Conservation (phyloP, 2,329 filamentous ascomycete species). For the Neurospora sp. region DNA sequence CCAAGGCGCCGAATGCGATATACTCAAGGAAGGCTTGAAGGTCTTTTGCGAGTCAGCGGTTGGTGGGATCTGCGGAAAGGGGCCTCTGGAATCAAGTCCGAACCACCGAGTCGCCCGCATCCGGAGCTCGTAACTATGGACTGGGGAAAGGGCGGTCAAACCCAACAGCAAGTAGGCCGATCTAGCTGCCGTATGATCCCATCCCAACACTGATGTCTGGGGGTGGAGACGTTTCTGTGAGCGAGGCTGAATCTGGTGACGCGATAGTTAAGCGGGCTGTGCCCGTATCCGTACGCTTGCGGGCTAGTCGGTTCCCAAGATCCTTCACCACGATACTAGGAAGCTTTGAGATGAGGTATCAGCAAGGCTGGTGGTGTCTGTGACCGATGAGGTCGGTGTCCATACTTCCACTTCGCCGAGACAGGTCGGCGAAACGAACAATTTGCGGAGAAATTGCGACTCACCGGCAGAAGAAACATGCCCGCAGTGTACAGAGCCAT, state of each 20-base stretch:
- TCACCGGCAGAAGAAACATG: neutral
- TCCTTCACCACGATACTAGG: neutral
- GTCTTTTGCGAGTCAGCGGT: neutral
- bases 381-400: neutral
- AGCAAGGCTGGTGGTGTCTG: neutral
- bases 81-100: neutral
- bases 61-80: neutral
- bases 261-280: neutral
- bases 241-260: neutral
- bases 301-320: neutral
- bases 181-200: neutral
- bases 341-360: neutral
- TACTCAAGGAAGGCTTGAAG: neutral
- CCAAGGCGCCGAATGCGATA: neutral
- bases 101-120: neutral
- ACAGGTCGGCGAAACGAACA: neutral
- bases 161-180: neutral
- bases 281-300: neutral
- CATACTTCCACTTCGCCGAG: neutral
- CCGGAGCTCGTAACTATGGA: neutral
- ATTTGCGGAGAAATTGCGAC: neutral
- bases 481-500: neutral
- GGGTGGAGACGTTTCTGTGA: neutral
- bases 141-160: neutral
- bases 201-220: neutral